Percentiles rank a stretch among this genome's conserved stretches.
Conservation (phyloP, 768 basidiomycete species). For the Suillus sp. region DNA sequence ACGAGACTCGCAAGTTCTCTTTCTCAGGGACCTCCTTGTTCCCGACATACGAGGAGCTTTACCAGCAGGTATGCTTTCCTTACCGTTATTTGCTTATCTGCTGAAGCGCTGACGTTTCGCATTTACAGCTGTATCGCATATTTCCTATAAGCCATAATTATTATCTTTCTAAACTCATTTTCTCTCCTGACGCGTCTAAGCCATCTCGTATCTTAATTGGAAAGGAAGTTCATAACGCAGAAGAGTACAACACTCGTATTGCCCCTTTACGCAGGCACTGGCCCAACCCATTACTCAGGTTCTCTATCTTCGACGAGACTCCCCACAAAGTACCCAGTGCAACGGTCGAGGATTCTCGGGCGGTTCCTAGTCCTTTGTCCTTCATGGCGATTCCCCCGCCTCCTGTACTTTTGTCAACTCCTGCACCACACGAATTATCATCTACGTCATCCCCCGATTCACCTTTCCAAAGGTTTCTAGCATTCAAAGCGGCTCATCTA, state of each 20-base stretch:
- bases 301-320: conserved; percentile 58
- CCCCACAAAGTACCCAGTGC: conserved; percentile 38
- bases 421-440: background rate
- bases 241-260: conserved; percentile 58
- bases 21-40: conserved; percentile 55
- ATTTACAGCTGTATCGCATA: conserved; percentile 62
- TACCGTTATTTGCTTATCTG: background rate
- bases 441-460: background rate
- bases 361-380: background rate
- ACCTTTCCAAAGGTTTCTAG: background rate
- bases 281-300: conserved; percentile 61
- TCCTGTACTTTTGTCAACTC: background rate
- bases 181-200: conserved; percentile 60
- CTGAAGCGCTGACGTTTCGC: conserved; percentile 32
- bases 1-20: conserved; percentile 67
- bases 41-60: conserved; percentile 63
- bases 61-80: conserved; percentile 62
- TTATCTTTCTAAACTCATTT: conserved; percentile 67
- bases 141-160: conserved; percentile 64
- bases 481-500: background rate
- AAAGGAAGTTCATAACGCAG: conserved; percentile 55
- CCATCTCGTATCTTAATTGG: conserved; percentile 62
- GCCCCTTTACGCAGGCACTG: conserved; percentile 54
- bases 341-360: background rate
- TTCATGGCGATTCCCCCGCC: conserved; percentile 7